Evolutionary conservation across 495 filamentous ascomycete genomes (phyloP).

Genomic region (Aspergillus bertholletiae): DNA sequence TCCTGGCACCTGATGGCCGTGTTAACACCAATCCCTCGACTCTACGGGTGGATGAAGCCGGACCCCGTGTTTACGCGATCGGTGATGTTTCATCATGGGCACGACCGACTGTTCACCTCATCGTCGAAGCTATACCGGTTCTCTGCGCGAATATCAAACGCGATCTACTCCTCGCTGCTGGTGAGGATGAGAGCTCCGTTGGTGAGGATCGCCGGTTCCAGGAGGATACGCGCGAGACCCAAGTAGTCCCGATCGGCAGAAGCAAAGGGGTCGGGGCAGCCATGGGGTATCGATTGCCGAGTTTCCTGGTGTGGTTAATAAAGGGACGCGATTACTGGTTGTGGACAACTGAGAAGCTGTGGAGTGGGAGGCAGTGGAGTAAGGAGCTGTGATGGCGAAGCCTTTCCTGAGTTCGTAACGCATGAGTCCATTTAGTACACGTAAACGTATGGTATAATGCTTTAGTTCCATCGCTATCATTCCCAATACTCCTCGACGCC

Average conservation of each 20-base stretch:
- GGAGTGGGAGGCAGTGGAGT: slow-evolving; percentile 52
- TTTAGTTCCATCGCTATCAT: neutral
- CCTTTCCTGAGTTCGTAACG: neutral
- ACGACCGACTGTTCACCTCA: slow-evolving; percentile 33
- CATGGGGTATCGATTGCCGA: slow-evolving; percentile 50
- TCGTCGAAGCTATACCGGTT: slow-evolving; percentile 36
- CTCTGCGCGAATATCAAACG: slow-evolving; percentile 43
- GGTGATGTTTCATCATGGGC: slow-evolving; percentile 38
- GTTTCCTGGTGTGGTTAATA: slow-evolving; percentile 53
- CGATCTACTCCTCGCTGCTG: slow-evolving; percentile 25
- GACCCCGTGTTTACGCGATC: slow-evolving; percentile 43
- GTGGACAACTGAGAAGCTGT: slow-evolving; percentile 42
- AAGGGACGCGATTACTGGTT: slow-evolving; percentile 63
- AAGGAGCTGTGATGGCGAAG: slow-evolving; percentile 31
- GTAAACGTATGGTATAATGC: neutral
- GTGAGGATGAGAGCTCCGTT: neutral
- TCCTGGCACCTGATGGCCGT: slow-evolving; percentile 33
- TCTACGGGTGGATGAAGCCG: slow-evolving; percentile 46
- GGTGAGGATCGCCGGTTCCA: slow-evolving; percentile 21
- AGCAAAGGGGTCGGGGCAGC: slow-evolving; percentile 53
- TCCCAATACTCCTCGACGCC: neutral
- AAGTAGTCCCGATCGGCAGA: slow-evolving; percentile 53
- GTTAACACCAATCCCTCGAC: slow-evolving; percentile 40
- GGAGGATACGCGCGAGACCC: slow-evolving; percentile 44
- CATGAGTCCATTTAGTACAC: neutral